Evolutionary conservation across 495 filamentous ascomycete genomes (phyloP), one percentile per base, ranked within the genome.

Genomic region (Clavariopsis aquatica): DNA sequence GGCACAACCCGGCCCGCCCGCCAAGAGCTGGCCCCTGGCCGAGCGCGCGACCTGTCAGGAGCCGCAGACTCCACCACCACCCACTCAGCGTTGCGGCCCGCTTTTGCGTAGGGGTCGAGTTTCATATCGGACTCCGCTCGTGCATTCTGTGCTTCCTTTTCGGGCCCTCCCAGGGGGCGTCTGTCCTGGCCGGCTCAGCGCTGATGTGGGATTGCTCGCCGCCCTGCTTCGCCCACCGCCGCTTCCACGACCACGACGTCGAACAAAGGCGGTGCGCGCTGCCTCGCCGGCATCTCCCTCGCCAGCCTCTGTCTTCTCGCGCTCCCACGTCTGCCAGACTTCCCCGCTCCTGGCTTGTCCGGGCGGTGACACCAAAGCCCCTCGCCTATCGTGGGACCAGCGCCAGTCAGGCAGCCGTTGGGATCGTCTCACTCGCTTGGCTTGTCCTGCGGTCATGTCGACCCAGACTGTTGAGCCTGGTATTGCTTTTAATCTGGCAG

Each of bases 121-220:
- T 65, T 65, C 62, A 59, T 54, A 41, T 52, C 49, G 43, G 53
- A 60, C 47, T 60, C 29, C 47, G 43, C 46, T 52, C 43, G 45
- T 22, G n/a, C n/a, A n/a, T 47, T 46, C 28, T 13, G 24, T 43
- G 49, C 58, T 19, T 7, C 31, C 47, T 17, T 23, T 27, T 23
- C 36, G 15, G 34, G 12, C 19, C 1, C 24, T 46, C 24, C 23
- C 26, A 6, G n/a, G 52, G 51, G 51, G 41, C 1, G 36, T 38
- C 31, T 20, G 7, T 51, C 38, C n/a, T n/a, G n/a, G n/a, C n/a
- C n/a, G n/a, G n/a, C n/a, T 12, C 46, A 19, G 7, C 47, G 47
- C 47, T 24, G 47, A 27, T 49, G 20, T 27, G 19, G 20, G n/a
- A 38, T n/a, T 20, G n/a, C 45, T 34, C 43, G 27, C 19, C 19